Conservation (phyloP, 2,329 filamentous ascomycete genomes). For the Paraphaeosphaeria sporulosa region DNA sequence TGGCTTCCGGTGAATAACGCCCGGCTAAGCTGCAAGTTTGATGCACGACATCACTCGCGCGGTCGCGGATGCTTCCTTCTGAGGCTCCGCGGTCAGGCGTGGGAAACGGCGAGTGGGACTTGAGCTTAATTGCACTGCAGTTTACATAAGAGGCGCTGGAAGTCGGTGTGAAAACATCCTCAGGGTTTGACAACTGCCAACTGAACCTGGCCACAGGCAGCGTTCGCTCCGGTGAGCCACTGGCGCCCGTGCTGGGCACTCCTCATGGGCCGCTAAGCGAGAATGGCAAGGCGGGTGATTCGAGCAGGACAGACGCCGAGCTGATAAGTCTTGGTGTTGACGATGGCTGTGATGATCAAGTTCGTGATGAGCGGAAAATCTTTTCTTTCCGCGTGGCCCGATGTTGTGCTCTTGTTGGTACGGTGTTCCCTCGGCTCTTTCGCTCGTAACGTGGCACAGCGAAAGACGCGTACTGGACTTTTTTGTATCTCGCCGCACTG, state of each 20-base stretch:
- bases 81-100: conserved; percentile 11
- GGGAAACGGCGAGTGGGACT: conserved; percentile 34
- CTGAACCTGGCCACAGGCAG: background rate
- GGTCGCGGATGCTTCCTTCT: conserved; percentile 9
- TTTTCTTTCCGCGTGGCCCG: background rate
- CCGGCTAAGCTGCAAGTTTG: conserved; percentile 9
- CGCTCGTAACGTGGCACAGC: background rate
- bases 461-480: background rate
- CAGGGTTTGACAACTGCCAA: background rate
- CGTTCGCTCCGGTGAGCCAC: conserved; percentile 2
- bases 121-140: conserved; percentile 43
- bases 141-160: background rate
- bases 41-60: conserved; percentile 13
- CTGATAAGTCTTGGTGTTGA: conserved; percentile 4
- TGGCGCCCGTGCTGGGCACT: background rate
- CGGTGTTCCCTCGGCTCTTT: background rate
- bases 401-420: background rate
- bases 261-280: background rate
- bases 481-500: background rate
- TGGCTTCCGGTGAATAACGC: conserved; percentile 33
- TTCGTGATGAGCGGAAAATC: background rate
- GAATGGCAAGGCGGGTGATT: conserved; percentile 5
- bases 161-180: background rate
- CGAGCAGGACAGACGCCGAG: conserved; percentile 1
- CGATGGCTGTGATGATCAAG: background rate